Percentiles rank a stretch among this genome's conserved stretches.
phyloP scores from a whole-genome alignment of 805 yeast genomes.

The Candida ascalaphidarum region DNA sequence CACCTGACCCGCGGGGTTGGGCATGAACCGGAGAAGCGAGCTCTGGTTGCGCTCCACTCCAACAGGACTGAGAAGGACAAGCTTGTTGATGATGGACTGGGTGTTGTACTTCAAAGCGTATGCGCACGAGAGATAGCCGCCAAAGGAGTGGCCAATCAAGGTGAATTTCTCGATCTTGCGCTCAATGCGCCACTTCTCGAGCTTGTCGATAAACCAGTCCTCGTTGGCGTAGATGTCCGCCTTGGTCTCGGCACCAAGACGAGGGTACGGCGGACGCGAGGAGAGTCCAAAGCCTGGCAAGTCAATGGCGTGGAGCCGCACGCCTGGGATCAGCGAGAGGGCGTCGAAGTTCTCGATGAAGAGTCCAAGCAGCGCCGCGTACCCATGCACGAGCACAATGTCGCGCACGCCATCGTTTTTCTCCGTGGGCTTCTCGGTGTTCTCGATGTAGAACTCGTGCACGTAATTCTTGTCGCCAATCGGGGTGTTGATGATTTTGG shows the following conservation, averaged over 20 bases:
- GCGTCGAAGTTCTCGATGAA: slow-evolving; percentile 61
- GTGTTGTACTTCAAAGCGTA: slow-evolving; percentile 31
- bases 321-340: slow-evolving; percentile 41
- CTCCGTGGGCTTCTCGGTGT: slow-evolving; percentile 29
- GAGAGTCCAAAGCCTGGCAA: slow-evolving; percentile 68
- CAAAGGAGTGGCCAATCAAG: slow-evolving; percentile 37
- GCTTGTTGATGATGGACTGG: slow-evolving; percentile 18
- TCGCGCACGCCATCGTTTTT: slow-evolving; percentile 26
- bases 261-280: slow-evolving; percentile 42
- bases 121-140: slow-evolving; percentile 36
- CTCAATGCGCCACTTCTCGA: slow-evolving; percentile 34
- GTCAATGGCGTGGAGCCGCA: slow-evolving; percentile 59
- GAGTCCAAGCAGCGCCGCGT: slow-evolving; percentile 85
- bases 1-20: slow-evolving; percentile 4
- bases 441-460: slow-evolving; percentile 67
- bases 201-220: slow-evolving; percentile 35
- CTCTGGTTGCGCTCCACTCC: slow-evolving; percentile 30
- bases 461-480: slow-evolving; percentile 50
- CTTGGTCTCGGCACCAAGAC: slow-evolving; percentile 16
- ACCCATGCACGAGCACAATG: slow-evolving; percentile 81
- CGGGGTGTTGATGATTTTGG: slow-evolving; percentile 44
- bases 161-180: slow-evolving; percentile 25
- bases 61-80: slow-evolving; percentile 34
- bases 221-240: slow-evolving; percentile 28
- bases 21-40: slow-evolving; percentile 17